Base-by-base conservation (phyloP, 805 yeast species). In the Monosporozyma siamensis region DNA sequence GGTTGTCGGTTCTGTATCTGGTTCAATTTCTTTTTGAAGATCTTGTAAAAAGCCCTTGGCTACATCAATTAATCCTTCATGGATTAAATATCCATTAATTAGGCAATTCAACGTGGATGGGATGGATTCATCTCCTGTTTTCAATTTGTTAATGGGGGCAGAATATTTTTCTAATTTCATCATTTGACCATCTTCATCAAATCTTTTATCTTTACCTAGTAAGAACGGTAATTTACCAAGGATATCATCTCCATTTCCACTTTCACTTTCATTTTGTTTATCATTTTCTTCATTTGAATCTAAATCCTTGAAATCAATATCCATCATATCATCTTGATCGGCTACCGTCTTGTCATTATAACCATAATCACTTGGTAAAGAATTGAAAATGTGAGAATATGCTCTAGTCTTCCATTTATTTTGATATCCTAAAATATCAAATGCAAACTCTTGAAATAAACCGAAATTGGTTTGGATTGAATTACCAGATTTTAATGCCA, bases 351-450 rank as follows among this genome's bases (percentile, higher is more conserved):
- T 32, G 23, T 17, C 35, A 18, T 14, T 15, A 32, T 18, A 32
- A 12, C 30, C 32, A 37, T 25, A 14, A 18, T 37, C 26, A 11
- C 10, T 9, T 24, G 29, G 20, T 12, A 22, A 12, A 12, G 45
- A 47, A 15, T 49, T 45, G 38, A 57, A 62, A n/a, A 63, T 55
- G 39, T 53, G 56, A 14, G 52, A 54, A 27, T 60, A 56, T 6
- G 69, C 54, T 37, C 49, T 53, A 8, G 53, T 48, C 48, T 77
- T 79, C 61, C 71, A 68, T 10, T 60, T 60, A 21, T 65, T 59
- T 30, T 77, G 70, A 55, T 78, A 78, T 31, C 70, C 68, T 34
- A 69, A 66, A 45, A 82, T 77, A 55, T 82, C 82, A 53, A 73
- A 82, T 41, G 67, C 63, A 56, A 82, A 82, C 40, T 74, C 78